Evolutionary conservation across 2,329 filamentous ascomycete species (phyloP), one percentile per base, ranked within the genome.

Genomic region (Fusarium veterinarium): DNA sequence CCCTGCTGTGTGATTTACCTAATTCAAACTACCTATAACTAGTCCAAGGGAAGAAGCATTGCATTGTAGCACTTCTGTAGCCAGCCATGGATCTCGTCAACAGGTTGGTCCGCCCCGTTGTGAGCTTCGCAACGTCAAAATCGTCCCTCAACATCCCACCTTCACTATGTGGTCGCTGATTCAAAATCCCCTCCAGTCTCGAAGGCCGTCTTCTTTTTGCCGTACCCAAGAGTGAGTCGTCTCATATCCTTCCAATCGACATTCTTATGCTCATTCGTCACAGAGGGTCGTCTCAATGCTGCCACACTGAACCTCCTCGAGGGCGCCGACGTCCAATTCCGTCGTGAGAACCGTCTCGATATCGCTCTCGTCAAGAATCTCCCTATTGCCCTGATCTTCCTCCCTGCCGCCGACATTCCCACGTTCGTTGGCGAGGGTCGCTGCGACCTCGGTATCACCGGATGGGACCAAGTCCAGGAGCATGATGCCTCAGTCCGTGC

Each of bases 301-400:
- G 91, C 94, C 65, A 91, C 93, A 60, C 90, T 99, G 56, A 95
- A 98, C 81, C 91, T 99, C 57, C 92, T 99, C 60, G 89, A 95
- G 79, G 96, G 96, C 74, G 94, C 93, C 78, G 96, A 99, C 82
- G 95, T 99, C 78, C 95, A 99, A 83, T 99, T 99, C 86, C 92
- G 93, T 81, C 92, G 96, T 80, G 95, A 98, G 86, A 95, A 93
- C 81, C 92, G 96, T 66, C 93, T 98, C 78, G 96, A 99, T 82
- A 98, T 99, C 80, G 96, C 96, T 20, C 91, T 99, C 31, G 96
- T 98, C 80, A 97, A 98, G 87, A 99, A 99, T 84, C 91, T 96
- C 33, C 94, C 93, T 40, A 94, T 99, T 77, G 96, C 96, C 20
- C 93, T 99, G 68, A 91, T 99, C 80, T 99, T 99, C 87, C 92